Evolutionary conservation across 2,329 filamentous ascomycete genomes (phyloP), one percentile per base, ranked within the genome.

Genomic region (Chaetoscypha palmicola): DNA sequence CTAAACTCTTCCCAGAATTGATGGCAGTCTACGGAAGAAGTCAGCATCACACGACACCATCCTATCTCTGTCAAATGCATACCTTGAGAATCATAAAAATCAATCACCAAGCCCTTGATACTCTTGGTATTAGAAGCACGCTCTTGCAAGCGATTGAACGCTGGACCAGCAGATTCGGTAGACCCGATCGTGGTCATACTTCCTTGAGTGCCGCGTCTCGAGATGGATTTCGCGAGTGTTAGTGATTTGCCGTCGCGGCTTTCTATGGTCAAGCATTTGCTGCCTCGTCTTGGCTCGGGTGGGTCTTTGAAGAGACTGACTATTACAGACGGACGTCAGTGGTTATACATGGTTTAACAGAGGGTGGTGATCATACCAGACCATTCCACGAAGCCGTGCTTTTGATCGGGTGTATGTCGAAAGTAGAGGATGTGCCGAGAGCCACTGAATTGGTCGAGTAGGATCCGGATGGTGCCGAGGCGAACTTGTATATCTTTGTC

Each of bases 301-400:
- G 51, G 49, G 1, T 43, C 17, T 41, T 52, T 49, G 33, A 52
- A 55, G 14, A 49, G 23, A 3, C 30, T 41, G 10, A 43, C 51
- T 51, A 23, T 16, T 9, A 14, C n/a, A 4, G 10, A 41, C n/a
- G 5, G 28, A 22, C 11, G 22, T 28, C 2, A 37, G 22, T 21
- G 16, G 17, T 5, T 1, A 14, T 16, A 10, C 8, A 14, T 21
- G 19, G 2, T 22, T 19, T 9, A n/a, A 7, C 24, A 28, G 12
- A 28, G 24, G 24, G 24, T 7, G 24, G 8, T 16, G 19, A 23
- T 30, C 28, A 11, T 46, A 54, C 51, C 43, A 31, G 53, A 50
- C 48, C 48, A 53, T 46, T 56, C 48, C 19, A 53, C 50, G 28
- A 54, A 56, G 4, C 43, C 45, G 12, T 46, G 37, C 39, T 44